Conservation (phyloP, 331 rosid species). For the Acacia concinna region DNA sequence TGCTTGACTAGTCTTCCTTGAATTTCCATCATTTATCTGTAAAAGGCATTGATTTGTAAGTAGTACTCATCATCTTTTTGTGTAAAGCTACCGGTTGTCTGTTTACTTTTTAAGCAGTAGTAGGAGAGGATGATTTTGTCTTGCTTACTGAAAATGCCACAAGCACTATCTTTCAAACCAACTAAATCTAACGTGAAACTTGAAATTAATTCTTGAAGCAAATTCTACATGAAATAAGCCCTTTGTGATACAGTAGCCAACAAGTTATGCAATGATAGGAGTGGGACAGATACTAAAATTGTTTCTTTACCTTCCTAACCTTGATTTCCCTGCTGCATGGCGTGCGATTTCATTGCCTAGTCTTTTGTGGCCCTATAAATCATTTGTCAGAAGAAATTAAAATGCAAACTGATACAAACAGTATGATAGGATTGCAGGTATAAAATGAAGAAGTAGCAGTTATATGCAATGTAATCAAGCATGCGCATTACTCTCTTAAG, state of each 20-base stretch:
- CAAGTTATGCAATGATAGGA: background rate
- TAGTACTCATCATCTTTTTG: background rate
- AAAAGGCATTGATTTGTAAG: constrained; percentile 13
- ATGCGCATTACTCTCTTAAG: background rate
- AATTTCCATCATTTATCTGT: constrained; percentile 40
- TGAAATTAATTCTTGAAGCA: background rate
- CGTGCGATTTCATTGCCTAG: constrained; percentile 55
- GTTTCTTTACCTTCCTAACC: constrained; percentile 77
- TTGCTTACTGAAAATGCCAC: background rate
- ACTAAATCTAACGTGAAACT: background rate
- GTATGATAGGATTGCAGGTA: background rate
- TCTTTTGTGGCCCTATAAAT: constrained; percentile 39
- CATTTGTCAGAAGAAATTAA: background rate
- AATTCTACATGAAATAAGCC: background rate
- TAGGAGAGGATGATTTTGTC: background rate
- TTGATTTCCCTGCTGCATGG: constrained; percentile 60
- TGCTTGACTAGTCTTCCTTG: constrained; percentile 13
- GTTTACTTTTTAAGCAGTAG: background rate
- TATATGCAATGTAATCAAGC: background rate
- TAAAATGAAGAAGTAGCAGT: background rate
- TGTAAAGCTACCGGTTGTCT: background rate
- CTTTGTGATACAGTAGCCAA: background rate
- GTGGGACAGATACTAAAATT: background rate
- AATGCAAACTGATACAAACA: constrained; percentile 6
- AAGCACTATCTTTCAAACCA: background rate